Evolutionary conservation across 306 rosid genomes (phyloP), one percentile per base, ranked within the genome.

Genomic region (Medicago truncatula): DNA sequence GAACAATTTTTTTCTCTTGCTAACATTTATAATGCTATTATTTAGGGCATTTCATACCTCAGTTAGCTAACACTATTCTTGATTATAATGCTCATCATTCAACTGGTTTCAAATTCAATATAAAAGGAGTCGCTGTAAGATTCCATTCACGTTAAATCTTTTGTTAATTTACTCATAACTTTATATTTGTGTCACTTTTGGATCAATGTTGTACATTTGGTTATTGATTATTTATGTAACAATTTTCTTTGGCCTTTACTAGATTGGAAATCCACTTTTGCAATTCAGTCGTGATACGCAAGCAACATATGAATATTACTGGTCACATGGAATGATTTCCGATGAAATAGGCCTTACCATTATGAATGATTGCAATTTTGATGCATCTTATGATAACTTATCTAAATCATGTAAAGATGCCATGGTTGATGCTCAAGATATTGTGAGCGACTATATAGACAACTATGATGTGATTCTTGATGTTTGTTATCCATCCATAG

Each of bases 261-360:
- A 94, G 98, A 88, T 94, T 83, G 98, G 98, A 74, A 94, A 94
- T 75, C 98, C 98, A n/a, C 90, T 94, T 25, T 84, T 94, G 52
- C 83, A 78, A 75, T 85, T 38, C 1, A 39, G 39, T 1, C 47
- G 49, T 38, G 69, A 63, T 16, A 38, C 46, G 38, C 69, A 63
- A 63, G 47, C 69, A 63, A 63, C 21, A 8, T 63, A 63, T n/a
- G 28, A 63, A 16, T 63, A 63, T 3, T 63, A 36, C 4, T 63
- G 49, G 69, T 36, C 69, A n/a, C 69, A 63, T 16, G 69, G 69
- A 63, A 63, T 63, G 69, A 17, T 63, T 63, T 63, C 69, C 0
- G 69, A 63, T 63, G 98, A 94, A 87, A 18, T 92, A 70, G 89
- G 96, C 58, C 86, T 36, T 9, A 2, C 49, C 46, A 39, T 63